A percentile compares a stretch with the other conserved stretches of the same genome.
Evolutionary conservation across 805 yeast genomes (phyloP).

Genomic region (Sugiyamaella floridensis): DNA sequence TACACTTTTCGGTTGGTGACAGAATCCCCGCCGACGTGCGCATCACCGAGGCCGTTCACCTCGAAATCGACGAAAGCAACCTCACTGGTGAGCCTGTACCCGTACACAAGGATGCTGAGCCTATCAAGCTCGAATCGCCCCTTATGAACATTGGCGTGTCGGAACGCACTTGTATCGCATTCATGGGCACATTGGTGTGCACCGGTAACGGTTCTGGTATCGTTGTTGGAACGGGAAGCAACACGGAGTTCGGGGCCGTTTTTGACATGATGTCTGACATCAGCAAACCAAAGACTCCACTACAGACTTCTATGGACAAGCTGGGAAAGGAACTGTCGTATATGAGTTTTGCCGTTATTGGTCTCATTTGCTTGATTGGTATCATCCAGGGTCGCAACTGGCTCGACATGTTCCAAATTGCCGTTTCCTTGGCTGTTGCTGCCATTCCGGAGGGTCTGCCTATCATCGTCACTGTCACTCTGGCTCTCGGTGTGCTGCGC

Average conservation of each 20-base stretch:
- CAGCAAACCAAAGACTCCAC: slow-evolving; percentile 96
- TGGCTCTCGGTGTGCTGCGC: slow-evolving; percentile 91
- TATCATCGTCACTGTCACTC: slow-evolving; percentile 92
- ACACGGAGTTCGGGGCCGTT: slow-evolving; percentile 91
- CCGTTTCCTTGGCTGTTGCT: slow-evolving; percentile 96
- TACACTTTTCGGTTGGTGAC: slow-evolving; percentile 86
- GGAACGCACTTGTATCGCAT: slow-evolving; percentile 74
- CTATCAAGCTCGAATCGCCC: slow-evolving; percentile 26
- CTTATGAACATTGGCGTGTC: slow-evolving; percentile 42
- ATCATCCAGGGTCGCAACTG: slow-evolving; percentile 86
- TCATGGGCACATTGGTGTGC: slow-evolving; percentile 95
- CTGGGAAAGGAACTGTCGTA: slow-evolving; percentile 85
- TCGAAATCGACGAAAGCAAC: slow-evolving; percentile 86
- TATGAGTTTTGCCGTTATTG: slow-evolving; percentile 81
- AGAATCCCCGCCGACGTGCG: slow-evolving; percentile 94
- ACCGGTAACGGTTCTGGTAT: slow-evolving; percentile 94
- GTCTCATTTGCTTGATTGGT: slow-evolving; percentile 86
- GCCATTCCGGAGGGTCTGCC: slow-evolving; percentile 99
- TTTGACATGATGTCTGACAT: slow-evolving; percentile 92
- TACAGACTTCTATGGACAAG: slow-evolving; percentile 92
- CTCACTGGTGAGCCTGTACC: slow-evolving; percentile 94
- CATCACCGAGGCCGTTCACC: slow-evolving; percentile 66
- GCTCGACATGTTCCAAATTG: slow-evolving; percentile 97
- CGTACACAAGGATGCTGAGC: slow-evolving; percentile 54
- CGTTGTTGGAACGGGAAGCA: slow-evolving; percentile 82